Conservation (phyloP, 495 filamentous ascomycete species). For the Aspergillus heteromorphus region DNA sequence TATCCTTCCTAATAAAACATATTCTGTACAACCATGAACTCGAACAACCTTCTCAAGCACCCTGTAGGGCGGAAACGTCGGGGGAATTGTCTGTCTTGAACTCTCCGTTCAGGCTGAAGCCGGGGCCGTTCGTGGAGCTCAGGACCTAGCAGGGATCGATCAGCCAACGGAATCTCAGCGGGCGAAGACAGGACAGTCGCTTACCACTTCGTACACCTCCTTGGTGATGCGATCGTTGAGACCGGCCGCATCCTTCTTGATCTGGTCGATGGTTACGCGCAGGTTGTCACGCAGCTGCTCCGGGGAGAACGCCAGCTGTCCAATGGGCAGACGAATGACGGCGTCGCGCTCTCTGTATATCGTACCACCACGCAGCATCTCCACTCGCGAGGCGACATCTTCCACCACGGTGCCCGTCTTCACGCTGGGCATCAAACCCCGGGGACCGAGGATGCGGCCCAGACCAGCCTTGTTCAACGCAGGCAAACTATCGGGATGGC, state of each 20-base stretch:
- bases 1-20: conserved; percentile 43
- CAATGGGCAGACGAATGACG: conserved; percentile 80
- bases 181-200: conserved; percentile 13
- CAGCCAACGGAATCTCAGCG: conserved; percentile 3
- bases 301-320: conserved; percentile 85
- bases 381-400: conserved; percentile 63
- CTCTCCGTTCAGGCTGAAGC: conserved; percentile 77
- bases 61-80: conserved; percentile 38
- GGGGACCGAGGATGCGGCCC: conserved; percentile 78
- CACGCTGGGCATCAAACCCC: conserved; percentile 82
- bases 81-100: conserved; percentile 58
- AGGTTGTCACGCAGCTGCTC: conserved; percentile 82
- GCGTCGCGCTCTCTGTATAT: conserved; percentile 83
- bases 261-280: conserved; percentile 62
- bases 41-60: conserved; percentile 37
- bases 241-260: conserved; percentile 70
- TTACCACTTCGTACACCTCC: conserved; percentile 81
- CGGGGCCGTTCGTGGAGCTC: conserved; percentile 79
- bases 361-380: conserved; percentile 73
- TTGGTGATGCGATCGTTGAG: conserved; percentile 71
- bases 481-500: conserved; percentile 68
- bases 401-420: conserved; percentile 85
- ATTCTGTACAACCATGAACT: conserved; percentile 36
- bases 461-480: conserved; percentile 72
- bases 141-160: conserved; percentile 53